phyloP scores from a whole-genome alignment of 192 early-diverging fungal genomes.

The Coemansia guatemalensis region DNA sequence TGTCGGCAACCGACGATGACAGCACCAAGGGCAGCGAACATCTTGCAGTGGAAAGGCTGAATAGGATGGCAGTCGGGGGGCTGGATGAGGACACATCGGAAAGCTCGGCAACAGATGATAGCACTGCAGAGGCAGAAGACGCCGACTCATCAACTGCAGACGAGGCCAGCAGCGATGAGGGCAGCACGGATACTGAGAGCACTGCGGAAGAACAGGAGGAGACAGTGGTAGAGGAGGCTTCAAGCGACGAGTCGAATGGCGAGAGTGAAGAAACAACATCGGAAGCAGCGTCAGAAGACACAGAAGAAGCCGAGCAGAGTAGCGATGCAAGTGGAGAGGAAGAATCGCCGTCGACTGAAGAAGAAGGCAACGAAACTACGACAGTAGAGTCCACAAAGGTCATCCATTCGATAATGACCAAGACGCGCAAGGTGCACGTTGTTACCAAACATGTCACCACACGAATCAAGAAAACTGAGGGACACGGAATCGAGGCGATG shows the following conservation, averaged over 20 bases:
- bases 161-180: too few relatives aligned
- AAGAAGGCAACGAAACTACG: conserved; percentile 39
- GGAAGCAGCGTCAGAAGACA: too few relatives aligned
- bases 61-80: not conserved
- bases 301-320: not conserved
- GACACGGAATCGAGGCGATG: not conserved
- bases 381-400: conserved; percentile 45
- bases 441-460: conserved; percentile 32
- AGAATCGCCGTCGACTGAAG: not conserved
- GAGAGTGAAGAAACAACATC: too few relatives aligned
- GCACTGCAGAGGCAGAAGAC: not conserved
- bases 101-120: not conserved
- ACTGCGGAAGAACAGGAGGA: too few relatives aligned
- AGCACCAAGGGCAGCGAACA: not conserved
- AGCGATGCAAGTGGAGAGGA: not conserved
- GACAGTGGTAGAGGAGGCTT: too few relatives aligned
- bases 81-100: not conserved
- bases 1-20: too few relatives aligned
- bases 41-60: not conserved
- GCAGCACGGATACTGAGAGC: too few relatives aligned
- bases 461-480: conserved; percentile 7
- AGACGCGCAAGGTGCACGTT: conserved; percentile 33
- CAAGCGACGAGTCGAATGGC: too few relatives aligned
- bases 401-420: conserved; percentile 27
- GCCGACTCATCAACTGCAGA: conserved; percentile 1